Conservation (phyloP, 2,329 filamentous ascomycete genomes). For the Phoma sp. region DNA sequence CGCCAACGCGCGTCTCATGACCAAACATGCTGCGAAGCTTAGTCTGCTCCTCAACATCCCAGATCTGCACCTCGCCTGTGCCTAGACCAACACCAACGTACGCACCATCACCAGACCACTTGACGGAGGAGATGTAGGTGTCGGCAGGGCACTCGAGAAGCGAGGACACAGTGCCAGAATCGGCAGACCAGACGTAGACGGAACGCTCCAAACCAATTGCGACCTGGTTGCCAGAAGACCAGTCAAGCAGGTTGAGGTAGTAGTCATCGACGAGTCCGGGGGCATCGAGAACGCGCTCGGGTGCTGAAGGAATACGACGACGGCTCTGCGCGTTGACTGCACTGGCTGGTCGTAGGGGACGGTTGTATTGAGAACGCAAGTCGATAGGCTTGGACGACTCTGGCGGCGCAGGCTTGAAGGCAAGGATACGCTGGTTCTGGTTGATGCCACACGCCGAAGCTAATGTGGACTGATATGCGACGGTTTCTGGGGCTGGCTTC, state of each 20-base stretch:
- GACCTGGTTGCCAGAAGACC: slow-evolving; percentile 97
- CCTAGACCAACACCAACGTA: slow-evolving; percentile 96
- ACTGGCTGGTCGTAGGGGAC: slow-evolving; percentile 80
- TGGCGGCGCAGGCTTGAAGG: slow-evolving; percentile 97
- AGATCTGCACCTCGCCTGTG: slow-evolving; percentile 97
- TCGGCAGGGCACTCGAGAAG: slow-evolving; percentile 87
- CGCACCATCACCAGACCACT: slow-evolving; percentile 96
- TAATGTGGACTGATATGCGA: slow-evolving; percentile 90
- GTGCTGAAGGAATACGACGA: slow-evolving; percentile 89
- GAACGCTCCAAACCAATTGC: slow-evolving; percentile 96
- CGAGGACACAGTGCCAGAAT: slow-evolving; percentile 86
- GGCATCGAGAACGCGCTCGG: slow-evolving; percentile 94
- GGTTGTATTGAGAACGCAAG: slow-evolving; percentile 96
- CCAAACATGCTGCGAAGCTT: slow-evolving; percentile 99
- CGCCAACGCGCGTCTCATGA: slow-evolving; percentile 93
- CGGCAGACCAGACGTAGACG: slow-evolving; percentile 98
- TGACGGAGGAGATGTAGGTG: slow-evolving; percentile 97
- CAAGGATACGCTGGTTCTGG: slow-evolving; percentile 91
- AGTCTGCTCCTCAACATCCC: slow-evolving; percentile 92
- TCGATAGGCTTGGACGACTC: slow-evolving; percentile 99
- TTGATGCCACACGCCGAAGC: slow-evolving; percentile 91
- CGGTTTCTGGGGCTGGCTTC: slow-evolving; percentile 83
- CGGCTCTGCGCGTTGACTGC: slow-evolving; percentile 82
- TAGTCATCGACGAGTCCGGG: slow-evolving; percentile 97
- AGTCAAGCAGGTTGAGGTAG: slow-evolving; percentile 98